These are phyloP conservation scores for Naegleria gruberi DNA, from an alignment of 208 protist genomes.

Conservation along the genomic window DNA sequence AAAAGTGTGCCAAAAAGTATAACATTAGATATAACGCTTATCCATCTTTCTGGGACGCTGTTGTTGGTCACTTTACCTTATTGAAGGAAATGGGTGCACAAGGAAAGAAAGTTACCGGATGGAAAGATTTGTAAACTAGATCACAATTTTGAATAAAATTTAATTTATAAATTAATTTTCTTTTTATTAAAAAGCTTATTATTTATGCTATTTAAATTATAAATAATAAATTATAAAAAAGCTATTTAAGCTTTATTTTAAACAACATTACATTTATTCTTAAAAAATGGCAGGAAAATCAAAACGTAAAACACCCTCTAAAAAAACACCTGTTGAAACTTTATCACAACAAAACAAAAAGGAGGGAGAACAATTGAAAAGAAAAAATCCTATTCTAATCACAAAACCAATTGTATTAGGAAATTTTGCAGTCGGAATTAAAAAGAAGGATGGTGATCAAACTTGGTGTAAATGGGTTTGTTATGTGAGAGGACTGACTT, in stretches of 20 bases:
- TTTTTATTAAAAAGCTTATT: too few relatives aligned
- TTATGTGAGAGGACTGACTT: neutral
- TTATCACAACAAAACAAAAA: neutral
- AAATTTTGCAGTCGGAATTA: neutral
- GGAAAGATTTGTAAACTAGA: neutral
- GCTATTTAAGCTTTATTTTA: too few relatives aligned
- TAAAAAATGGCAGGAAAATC: neutral
- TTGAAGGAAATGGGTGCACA: constrained; percentile 11
- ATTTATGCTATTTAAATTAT: too few relatives aligned
- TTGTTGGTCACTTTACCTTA: neutral
- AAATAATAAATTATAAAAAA: too few relatives aligned
- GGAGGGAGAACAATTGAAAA: neutral
- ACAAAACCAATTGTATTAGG: neutral
- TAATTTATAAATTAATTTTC: too few relatives aligned
- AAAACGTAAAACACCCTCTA: neutral
- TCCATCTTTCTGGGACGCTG: neutral
- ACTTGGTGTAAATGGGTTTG: neutral
- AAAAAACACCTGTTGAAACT: neutral
- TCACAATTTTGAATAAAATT: too few relatives aligned
- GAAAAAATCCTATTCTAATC: neutral
- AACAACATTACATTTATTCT: neutral
- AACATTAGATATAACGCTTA: constrained; percentile 47
- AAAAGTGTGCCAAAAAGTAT: constrained; percentile 51
- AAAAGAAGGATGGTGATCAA: neutral
- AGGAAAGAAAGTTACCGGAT: neutral